Evolutionary conservation across 306 rosid species (phyloP).

Genomic region (Betula pendula): DNA sequence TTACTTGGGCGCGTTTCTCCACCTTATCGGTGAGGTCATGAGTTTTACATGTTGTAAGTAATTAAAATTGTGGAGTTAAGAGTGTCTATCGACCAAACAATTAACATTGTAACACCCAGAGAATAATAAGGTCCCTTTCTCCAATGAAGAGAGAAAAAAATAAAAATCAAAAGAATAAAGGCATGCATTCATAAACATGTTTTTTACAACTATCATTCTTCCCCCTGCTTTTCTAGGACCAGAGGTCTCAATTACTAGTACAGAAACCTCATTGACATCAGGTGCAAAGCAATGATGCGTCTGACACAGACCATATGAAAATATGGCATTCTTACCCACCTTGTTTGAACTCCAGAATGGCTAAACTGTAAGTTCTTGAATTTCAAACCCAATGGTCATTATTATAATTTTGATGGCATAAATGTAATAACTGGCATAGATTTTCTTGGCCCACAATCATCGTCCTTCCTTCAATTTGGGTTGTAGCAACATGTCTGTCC

Average conservation of each 20-base stretch:
- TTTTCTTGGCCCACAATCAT: too few relatives aligned
- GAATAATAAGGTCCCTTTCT: too few relatives aligned
- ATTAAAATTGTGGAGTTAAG: neutral
- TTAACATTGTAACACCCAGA: too few relatives aligned
- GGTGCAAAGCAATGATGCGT: neutral
- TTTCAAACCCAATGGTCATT: neutral
- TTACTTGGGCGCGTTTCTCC: too few relatives aligned
- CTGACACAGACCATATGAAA: neutral
- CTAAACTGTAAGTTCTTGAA: neutral
- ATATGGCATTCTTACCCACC: neutral
- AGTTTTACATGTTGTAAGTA: neutral
- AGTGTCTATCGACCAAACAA: neutral
- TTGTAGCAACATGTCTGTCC: too few relatives aligned
- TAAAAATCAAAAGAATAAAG: too few relatives aligned
- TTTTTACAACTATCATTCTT: neutral
- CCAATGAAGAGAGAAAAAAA: too few relatives aligned
- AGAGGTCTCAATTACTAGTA: neutral
- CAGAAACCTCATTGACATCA: neutral
- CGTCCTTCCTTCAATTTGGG: too few relatives aligned
- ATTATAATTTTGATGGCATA: neutral
- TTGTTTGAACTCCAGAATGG: neutral
- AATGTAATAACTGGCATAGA: neutral
- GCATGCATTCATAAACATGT: too few relatives aligned
- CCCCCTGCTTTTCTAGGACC: too few relatives aligned
- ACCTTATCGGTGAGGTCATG: neutral